These are phyloP conservation scores for Globisporangium middletonii DNA, from an alignment of 352 stramenopile species.

Conservation along the genomic window DNA sequence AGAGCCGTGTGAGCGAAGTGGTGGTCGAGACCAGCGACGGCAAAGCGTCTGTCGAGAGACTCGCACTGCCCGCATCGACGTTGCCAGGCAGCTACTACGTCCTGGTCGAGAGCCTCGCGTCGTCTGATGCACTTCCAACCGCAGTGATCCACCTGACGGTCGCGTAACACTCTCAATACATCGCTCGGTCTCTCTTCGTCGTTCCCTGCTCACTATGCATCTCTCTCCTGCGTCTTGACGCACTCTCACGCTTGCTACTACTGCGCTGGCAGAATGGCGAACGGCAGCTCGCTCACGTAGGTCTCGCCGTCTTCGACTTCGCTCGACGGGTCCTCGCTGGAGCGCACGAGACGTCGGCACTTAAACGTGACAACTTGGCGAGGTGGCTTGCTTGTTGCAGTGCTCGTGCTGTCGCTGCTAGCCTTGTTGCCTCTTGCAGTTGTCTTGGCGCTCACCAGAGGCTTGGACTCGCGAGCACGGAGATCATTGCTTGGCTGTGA, in stretches of 20 bases:
- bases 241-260: slow-evolving; percentile 10
- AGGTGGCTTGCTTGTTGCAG: neutral
- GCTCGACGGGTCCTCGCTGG: slow-evolving; percentile 20
- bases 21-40: slow-evolving; percentile 15
- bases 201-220: neutral
- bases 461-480: neutral
- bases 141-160: slow-evolving; percentile 16
- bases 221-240: neutral
- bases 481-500: neutral
- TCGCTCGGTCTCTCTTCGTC: neutral
- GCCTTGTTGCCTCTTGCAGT: slow-evolving; percentile 2
- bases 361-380: slow-evolving; percentile 41
- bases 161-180: slow-evolving; percentile 1
- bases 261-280: slow-evolving; percentile 21
- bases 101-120: slow-evolving; percentile 26
- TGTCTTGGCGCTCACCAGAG: neutral
- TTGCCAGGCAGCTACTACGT: slow-evolving; percentile 34
- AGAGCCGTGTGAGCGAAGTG: slow-evolving; percentile 17
- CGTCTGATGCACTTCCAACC: slow-evolving; percentile 16
- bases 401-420: slow-evolving; percentile 1
- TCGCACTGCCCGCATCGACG: slow-evolving; percentile 24
- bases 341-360: slow-evolving; percentile 30
- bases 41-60: slow-evolving; percentile 20
- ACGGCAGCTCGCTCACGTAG: slow-evolving; percentile 40
- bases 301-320: slow-evolving; percentile 26